Evolutionary conservation across 2,329 filamentous ascomycete species (phyloP).

Genomic region (Fusarium sp.): DNA sequence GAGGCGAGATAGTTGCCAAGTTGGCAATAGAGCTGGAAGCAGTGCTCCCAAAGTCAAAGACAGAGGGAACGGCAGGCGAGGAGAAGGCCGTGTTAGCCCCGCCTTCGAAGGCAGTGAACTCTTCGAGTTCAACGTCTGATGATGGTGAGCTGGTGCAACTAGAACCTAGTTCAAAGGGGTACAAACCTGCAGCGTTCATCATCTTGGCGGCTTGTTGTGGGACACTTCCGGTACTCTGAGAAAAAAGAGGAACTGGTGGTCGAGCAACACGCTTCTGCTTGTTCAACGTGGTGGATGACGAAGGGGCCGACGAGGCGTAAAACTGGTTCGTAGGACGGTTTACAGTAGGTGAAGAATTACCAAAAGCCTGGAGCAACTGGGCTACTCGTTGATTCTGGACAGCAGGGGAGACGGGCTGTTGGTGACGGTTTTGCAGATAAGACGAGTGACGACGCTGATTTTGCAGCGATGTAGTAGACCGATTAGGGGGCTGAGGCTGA

Average conservation of each 20-base stretch:
- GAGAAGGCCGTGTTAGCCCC: slow-evolving; percentile 61
- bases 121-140: slow-evolving; percentile 66
- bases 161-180: background rate
- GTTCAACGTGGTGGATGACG: slow-evolving; percentile 66
- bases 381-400: slow-evolving; percentile 68
- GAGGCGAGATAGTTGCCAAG: slow-evolving; percentile 81
- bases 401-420: slow-evolving; percentile 50
- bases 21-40: slow-evolving; percentile 62
- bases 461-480: slow-evolving; percentile 51
- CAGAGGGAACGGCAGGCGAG: slow-evolving; percentile 60
- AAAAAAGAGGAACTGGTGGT: slow-evolving; percentile 77
- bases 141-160: slow-evolving; percentile 46
- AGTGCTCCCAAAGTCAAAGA: slow-evolving; percentile 61
- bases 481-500: slow-evolving; percentile 54
- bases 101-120: slow-evolving; percentile 66
- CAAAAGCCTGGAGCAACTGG: slow-evolving; percentile 67
- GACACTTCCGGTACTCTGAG: slow-evolving; percentile 65
- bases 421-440: slow-evolving; percentile 55
- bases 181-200: slow-evolving; percentile 56
- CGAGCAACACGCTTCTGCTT: slow-evolving; percentile 62
- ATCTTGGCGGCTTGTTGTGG: slow-evolving; percentile 57
- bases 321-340: slow-evolving; percentile 68
- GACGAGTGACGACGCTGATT: slow-evolving; percentile 57
- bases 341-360: slow-evolving; percentile 63
- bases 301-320: slow-evolving; percentile 73